phyloP scores from a whole-genome alignment of 2,329 filamentous ascomycete genomes.

The Exutisphaerella laricina region DNA sequence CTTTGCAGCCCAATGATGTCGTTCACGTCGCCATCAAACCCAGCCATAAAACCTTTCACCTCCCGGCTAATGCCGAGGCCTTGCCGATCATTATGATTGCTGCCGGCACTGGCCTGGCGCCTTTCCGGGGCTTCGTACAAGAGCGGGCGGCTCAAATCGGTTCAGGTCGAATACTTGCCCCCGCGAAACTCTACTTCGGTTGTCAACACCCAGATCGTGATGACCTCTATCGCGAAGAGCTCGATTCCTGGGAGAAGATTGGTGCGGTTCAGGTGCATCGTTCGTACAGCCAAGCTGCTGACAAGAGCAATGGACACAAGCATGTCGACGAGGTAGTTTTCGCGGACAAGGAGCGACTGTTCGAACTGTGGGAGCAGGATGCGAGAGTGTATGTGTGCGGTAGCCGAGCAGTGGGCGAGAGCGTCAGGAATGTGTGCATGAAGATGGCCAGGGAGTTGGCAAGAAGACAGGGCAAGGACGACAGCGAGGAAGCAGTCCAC shows the following conservation, averaged over 20 bases:
- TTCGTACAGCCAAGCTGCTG: too few species aligned
- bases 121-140: constrained; percentile 41
- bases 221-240: constrained; percentile 29
- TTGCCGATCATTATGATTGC: constrained; percentile 50
- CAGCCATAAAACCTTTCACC: too few species aligned
- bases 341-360: constrained; percentile 42
- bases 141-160: constrained; percentile 36
- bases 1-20: too few species aligned
- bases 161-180: constrained; percentile 24
- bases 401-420: constrained; percentile 44
- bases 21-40: too few species aligned
- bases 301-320: too few species aligned
- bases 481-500: constrained; percentile 33
- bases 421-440: constrained; percentile 39
- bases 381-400: constrained; percentile 63
- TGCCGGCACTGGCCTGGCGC: constrained; percentile 48
- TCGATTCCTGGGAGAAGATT: constrained; percentile 12
- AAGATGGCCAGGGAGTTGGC: constrained; percentile 36
- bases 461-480: constrained; percentile 31
- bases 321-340: constrained; percentile 44
- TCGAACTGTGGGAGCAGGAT: constrained; percentile 43
- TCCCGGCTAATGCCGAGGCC: too few species aligned
- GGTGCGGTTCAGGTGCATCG: constrained; percentile 12
- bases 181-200: constrained; percentile 31
- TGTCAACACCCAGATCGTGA: constrained; percentile 21